These are phyloP conservation scores for Cryptosporidium ryanae DNA, from an alignment of 169 alveolate genomes.

Conservation along the genomic window DNA sequence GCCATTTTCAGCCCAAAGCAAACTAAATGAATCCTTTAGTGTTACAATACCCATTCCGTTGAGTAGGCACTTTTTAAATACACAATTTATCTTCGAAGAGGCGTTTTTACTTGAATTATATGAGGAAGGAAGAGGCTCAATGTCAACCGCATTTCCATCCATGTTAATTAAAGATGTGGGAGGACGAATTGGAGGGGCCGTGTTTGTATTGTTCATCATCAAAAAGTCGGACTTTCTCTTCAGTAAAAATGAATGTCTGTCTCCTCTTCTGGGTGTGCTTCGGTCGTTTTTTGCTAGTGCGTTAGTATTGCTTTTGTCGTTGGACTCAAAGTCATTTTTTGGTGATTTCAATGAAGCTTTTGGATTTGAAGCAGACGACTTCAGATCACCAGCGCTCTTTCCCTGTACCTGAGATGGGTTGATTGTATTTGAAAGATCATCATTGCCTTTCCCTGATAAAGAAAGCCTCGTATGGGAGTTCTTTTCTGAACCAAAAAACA, in stretches of 20 bases:
- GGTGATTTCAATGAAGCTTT: background rate
- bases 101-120: background rate
- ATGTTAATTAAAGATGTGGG: background rate
- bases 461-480: no score
- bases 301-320: background rate
- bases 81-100: background rate
- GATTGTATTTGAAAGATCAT: background rate
- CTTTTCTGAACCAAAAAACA: background rate
- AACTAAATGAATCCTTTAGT: slow-evolving; percentile 82
- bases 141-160: background rate
- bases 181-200: no score
- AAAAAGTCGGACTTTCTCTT: background rate
- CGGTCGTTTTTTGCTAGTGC: background rate
- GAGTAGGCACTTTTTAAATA: slow-evolving; percentile 18
- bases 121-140: background rate
- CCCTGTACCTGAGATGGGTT: background rate
- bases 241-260: background rate
- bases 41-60: slow-evolving; percentile 72
- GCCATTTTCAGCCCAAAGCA: slow-evolving; percentile 94
- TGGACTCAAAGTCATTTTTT: background rate
- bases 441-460: background rate
- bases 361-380: background rate
- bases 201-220: background rate
- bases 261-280: background rate
- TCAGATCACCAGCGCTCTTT: no score